Conservation (phyloP, 371 early-diverging fungal species). For the Coemansia sp. region DNA sequence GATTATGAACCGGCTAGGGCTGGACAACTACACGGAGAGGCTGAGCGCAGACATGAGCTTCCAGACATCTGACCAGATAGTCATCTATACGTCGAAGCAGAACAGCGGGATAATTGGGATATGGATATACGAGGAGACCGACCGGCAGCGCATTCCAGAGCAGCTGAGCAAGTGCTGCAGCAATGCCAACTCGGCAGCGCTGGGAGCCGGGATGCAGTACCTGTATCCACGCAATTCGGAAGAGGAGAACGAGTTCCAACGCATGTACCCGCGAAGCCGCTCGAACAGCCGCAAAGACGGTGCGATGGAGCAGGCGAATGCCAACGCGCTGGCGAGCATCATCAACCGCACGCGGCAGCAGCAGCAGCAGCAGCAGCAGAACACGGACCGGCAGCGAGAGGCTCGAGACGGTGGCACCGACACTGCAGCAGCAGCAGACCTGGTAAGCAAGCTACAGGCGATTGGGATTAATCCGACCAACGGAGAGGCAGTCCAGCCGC, state of each 20-base stretch:
- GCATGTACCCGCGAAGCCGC: slow-evolving; percentile 42
- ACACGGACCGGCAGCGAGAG: not conserved
- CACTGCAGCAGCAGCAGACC: slow-evolving; percentile 7
- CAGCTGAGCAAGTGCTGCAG: slow-evolving; percentile 40
- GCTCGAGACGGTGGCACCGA: not conserved
- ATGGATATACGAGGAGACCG: slow-evolving; percentile 47
- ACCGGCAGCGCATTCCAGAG: slow-evolving; percentile 34
- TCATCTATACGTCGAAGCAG: slow-evolving; percentile 31
- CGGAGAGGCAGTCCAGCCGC: slow-evolving; percentile 1
- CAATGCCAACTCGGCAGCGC: slow-evolving; percentile 18
- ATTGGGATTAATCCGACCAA: slow-evolving; percentile 30
- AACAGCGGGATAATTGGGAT: slow-evolving; percentile 30
- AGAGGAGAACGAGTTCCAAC: slow-evolving; percentile 38
- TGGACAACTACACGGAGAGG: slow-evolving; percentile 45
- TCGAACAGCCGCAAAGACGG: slow-evolving; percentile 42
- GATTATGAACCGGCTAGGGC: slow-evolving; percentile 45
- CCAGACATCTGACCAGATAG: slow-evolving; percentile 41
- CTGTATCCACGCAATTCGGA: slow-evolving; percentile 39
- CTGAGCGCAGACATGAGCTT: slow-evolving; percentile 34
- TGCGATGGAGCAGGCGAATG: not conserved
- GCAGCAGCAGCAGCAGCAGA: slow-evolving; percentile 18
- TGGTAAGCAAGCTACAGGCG: slow-evolving; percentile 46
- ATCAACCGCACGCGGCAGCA: slow-evolving; percentile 31
- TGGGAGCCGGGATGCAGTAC: slow-evolving; percentile 27
- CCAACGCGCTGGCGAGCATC: slow-evolving; percentile 20